Evolutionary conservation across 139 green algal species (phyloP), one percentile per base, ranked within the genome.

Genomic region (Coelastrella sp.): DNA sequence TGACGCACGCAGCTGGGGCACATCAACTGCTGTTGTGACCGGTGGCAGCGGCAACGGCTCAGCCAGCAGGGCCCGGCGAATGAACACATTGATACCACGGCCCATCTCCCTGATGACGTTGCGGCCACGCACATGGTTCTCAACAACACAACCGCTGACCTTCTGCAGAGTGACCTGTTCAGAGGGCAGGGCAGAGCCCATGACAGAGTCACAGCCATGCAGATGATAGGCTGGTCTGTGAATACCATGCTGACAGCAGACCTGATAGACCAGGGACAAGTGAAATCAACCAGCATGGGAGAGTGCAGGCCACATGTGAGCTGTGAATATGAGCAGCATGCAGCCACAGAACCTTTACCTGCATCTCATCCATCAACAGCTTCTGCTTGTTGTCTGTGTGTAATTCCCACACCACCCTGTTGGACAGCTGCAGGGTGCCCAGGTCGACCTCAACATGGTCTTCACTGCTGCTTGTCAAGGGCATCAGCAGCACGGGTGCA

Each of bases 401-500:
- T 84, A 60, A 79, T 57, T 92, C 73, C 95, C 95, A 98, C 1
- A 84, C 60, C 8, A 99, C 68, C 20, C 19, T 25, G 84, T 96
- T 98, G 68, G 27, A 17, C 65, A 95, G 70, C 68, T 49, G 12
- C 81, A 99, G 81, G 5, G 91, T 84, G 11, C 97, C 97, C 76
- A 99, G 93, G 79, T 98, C 96, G 8, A 97, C 82, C 86, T 97
- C 94, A 72, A 98, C 66, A 49, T 79, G 90, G 7, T 91, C 70
- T 0, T 73, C 72, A 74, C 87, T 92, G 78, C 57, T 61, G 79
- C 88, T 95, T 84, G 74, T 92, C 11, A 92, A 88, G 0, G 97
- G 97, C 94, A 99, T 93, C 17, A 90, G 90, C 72, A 99, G 96
- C 85, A 97, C 87, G 7, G 97, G 97, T 3, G 96, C 95, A 8